Evolutionary conservation across 2,329 filamentous ascomycete genomes (phyloP), one percentile per base, ranked within the genome.

Genomic region (Hypoxylon sp.): DNA sequence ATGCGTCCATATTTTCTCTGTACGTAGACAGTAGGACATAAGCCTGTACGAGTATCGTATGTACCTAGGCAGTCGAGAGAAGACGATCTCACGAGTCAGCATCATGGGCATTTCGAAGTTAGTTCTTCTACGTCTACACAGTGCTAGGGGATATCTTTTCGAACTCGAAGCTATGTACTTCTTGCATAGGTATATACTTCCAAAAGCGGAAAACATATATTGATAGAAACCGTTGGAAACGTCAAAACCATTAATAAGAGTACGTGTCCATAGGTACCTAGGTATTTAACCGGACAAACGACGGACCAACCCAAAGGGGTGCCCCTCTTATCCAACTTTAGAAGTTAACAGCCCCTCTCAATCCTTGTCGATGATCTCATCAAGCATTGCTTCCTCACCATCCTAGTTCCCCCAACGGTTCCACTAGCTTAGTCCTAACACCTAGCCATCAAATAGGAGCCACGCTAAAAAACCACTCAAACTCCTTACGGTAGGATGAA

Each of bases 341-440:
- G 56, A 53, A 60, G 45, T 28, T 19, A 41, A 58, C 58, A 45
- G 56, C 63, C 68, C 65, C 65, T 66, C 63, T 38, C 60, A 36
- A 68, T 68, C 65, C 68, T 38, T 7, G 68, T 56, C 60, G 32
- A 55, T 70, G 68, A 70, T 57, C 34, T 70, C 68, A 70, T 66
- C 53, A 32, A 34, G 43, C 60, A 21, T 63, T 52, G 53, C 38
- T 48, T 36, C n/a, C 48, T 63, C 46, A 57, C 21, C n/a, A n/a
- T n/a, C n/a, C n/a, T n/a, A n/a, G n/a, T n/a, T n/a, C 46, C 56
- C 45, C 19, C 53, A 30, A 61, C 13, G 19, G 25, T 43, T 36
- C 53, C 56, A 14, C 49, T 60, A 67, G 21, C 45, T 57, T 41
- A 60, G 6, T 34, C 13, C 55, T 58, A 62, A 50, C 23, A 19